These are phyloP conservation scores for Dioscorea dumetorum DNA, from an alignment of 106 monocot species.

Conservation along the genomic window DNA sequence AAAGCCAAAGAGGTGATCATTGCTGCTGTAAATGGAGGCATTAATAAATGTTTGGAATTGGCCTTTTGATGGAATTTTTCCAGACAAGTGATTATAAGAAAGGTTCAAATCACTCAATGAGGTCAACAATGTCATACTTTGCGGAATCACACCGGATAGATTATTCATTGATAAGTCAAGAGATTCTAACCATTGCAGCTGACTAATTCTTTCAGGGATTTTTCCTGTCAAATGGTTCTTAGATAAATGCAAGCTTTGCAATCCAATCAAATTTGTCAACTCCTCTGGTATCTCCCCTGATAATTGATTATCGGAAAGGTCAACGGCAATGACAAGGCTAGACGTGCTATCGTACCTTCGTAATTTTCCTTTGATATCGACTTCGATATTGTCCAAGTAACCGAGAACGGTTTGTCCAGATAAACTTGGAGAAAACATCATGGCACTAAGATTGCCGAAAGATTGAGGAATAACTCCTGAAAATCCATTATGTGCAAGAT, in stretches of 20 bases:
- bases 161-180: background rate
- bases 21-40: too few relatives aligned
- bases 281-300: background rate
- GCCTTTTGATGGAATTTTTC: too few relatives aligned
- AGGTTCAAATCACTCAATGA: too few relatives aligned
- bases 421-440: too few relatives aligned
- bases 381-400: background rate
- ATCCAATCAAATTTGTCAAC: background rate
- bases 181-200: background rate
- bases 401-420: too few relatives aligned
- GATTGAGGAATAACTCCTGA: conserved; percentile 4
- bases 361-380: background rate
- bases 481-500: conserved; percentile 13
- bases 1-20: too few relatives aligned
- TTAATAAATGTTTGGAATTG: too few relatives aligned
- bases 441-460: background rate
- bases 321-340: background rate
- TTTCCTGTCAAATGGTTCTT: background rate
- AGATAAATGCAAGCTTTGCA: background rate
- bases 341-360: background rate
- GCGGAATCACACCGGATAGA: conserved; percentile 3
- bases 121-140: too few relatives aligned
- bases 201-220: background rate
- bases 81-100: too few relatives aligned
- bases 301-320: conserved; percentile 7